Evolutionary conservation across 2,329 filamentous ascomycete genomes (phyloP), one percentile per base, ranked within the genome.

Genomic region (Xylariaceae sp.): DNA sequence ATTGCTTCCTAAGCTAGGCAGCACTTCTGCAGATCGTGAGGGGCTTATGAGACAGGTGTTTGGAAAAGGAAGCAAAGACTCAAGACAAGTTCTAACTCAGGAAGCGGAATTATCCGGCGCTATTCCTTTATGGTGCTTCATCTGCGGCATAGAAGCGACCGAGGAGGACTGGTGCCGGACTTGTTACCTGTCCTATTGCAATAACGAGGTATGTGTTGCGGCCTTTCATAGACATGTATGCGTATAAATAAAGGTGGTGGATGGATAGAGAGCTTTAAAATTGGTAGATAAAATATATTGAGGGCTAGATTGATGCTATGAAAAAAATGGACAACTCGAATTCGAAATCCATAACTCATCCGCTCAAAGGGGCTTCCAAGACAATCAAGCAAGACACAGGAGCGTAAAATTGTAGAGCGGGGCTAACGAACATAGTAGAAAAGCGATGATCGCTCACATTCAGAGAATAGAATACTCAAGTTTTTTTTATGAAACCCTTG

Each of bases 191-290:
- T 61, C 58, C 7, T 61, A 46, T 34, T 63, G 58, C 26, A 51
- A 61, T 31, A 63, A 63, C 24, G 61, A 63, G 52, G 58, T 63
- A 11, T 63, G 61, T 19, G 41, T 50, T 2, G 23, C 50, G 19
- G 61, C 61, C 12, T 61, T 63, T 23, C 58, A 54, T 45, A 63
- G 61, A 48, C 61, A 61, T 34, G 61, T 39, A 9, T 63, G 61
- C n/a, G 46, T 56, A 36, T 62, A 51, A 11, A 49, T n/a, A n/a
- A n/a, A n/a, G n/a, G n/a, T n/a, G n/a, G n/a, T n/a, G n/a, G n/a
- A n/a, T n/a, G n/a, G n/a, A 39, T 36, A 52, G 19, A 23, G 9
- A 24, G n/a, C 11, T 16, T 14, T 28, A 8, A 24, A 16, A 43
- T 24, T 9, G 21, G 12, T 41, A 44, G 16, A 37, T 16, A 48